These are phyloP conservation scores for Phycomyces blakesleeanus DNA, from an alignment of 192 early-diverging fungal species.

Conservation along the genomic window DNA sequence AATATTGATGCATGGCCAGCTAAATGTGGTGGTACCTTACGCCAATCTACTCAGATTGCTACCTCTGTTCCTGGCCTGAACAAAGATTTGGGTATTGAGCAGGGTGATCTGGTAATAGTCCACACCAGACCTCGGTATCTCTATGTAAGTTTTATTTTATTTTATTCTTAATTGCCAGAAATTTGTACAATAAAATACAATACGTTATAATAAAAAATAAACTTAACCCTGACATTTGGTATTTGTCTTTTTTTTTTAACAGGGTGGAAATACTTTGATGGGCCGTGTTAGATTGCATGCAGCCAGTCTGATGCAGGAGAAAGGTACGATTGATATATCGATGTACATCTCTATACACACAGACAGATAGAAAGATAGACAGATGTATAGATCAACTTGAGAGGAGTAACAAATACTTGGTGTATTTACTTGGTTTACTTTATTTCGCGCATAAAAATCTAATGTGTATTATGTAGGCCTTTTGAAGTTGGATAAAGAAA, in stretches of 20 bases:
- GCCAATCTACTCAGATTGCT: conserved; percentile 15
- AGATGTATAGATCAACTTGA: no score
- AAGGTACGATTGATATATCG: conserved; percentile 35
- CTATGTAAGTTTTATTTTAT: conserved; percentile 36
- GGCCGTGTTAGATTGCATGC: conserved; percentile 55
- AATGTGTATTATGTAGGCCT: no score
- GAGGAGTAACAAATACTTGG: no score
- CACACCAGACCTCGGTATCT: conserved; percentile 45
- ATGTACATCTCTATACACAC: no score
- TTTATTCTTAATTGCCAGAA: no score
- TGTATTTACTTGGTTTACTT: no score
- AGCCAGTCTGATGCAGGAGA: conserved; percentile 48
- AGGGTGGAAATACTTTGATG: conserved; percentile 53
- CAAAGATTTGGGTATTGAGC: conserved; percentile 36
- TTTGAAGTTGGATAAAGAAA: conserved; percentile 41
- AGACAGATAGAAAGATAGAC: neutral
- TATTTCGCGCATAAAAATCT: no score
- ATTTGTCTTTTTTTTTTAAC: no score
- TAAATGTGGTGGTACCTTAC: conserved; percentile 29
- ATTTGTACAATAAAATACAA: no score
- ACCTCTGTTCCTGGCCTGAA: conserved; percentile 14
- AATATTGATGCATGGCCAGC: conserved; percentile 40
- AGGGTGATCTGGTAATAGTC: conserved; percentile 56
- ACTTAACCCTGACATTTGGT: neutral
- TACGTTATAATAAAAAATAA: no score